Evolutionary conservation across 2,329 filamentous ascomycete species (phyloP).

Genomic region (Chaetomium strumarium): DNA sequence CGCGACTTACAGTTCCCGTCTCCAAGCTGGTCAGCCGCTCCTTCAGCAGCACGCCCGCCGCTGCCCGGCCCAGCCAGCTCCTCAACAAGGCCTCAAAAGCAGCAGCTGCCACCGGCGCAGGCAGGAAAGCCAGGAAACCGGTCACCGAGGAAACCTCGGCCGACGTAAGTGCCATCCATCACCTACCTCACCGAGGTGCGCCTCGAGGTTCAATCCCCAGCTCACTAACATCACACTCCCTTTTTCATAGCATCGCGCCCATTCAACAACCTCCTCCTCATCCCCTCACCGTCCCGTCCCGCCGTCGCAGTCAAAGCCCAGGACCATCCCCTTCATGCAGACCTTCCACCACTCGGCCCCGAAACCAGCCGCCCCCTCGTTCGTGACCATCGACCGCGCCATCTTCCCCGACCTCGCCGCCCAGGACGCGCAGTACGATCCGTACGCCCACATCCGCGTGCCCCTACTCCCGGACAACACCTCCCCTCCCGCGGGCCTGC

Average conservation of each 20-base stretch:
- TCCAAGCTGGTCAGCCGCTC: slow-evolving; percentile 45
- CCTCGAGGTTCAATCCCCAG: neutral
- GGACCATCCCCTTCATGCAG: slow-evolving; percentile 53
- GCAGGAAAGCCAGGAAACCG: slow-evolving; percentile 36
- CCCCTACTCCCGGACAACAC: slow-evolving; percentile 58
- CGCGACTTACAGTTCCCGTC: slow-evolving; percentile 44
- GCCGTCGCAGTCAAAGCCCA: slow-evolving; percentile 34
- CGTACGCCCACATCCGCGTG: slow-evolving; percentile 43
- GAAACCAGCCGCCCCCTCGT: slow-evolving; percentile 29
- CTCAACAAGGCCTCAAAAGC: slow-evolving; percentile 33
- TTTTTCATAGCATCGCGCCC: slow-evolving; percentile 18
- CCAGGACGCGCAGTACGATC: slow-evolving; percentile 28
- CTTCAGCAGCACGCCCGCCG: slow-evolving; percentile 38
- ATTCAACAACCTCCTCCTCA: slow-evolving; percentile 40
- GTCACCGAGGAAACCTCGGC: slow-evolving; percentile 36
- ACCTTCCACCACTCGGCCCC: slow-evolving; percentile 49
- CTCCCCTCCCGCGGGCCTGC: slow-evolving; percentile 34
- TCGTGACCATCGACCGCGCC: slow-evolving; percentile 45
- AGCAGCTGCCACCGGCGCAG: slow-evolving; percentile 35
- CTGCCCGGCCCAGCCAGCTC: slow-evolving; percentile 31
- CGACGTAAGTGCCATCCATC: slow-evolving; percentile 38
- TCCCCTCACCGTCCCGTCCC: slow-evolving; percentile 42
- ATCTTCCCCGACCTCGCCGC: slow-evolving; percentile 42
- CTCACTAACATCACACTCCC: neutral
- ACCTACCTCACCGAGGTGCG: neutral